A percentile compares a stretch with the other conserved stretches of the same genome.
Conservation (phyloP, 345 rosid genomes). For the Sonneratia alba region DNA sequence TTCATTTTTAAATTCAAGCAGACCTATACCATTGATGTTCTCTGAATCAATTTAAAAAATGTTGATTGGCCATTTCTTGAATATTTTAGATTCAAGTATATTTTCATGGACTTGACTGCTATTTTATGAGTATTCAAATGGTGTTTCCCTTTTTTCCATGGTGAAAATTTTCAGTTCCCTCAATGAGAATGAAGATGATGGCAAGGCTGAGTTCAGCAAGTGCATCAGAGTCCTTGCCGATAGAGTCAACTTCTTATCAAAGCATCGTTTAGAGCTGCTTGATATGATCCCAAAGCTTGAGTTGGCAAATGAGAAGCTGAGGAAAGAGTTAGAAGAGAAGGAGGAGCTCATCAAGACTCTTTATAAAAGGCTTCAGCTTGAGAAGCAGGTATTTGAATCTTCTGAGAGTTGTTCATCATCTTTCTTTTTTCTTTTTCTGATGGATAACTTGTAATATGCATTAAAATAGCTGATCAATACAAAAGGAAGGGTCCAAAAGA, state of each 20-base stretch:
- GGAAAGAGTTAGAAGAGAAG: slow-evolving; percentile 74
- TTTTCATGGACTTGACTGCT: not conserved
- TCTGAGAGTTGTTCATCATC: not conserved
- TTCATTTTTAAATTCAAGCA: too few species aligned
- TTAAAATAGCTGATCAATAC: too few species aligned
- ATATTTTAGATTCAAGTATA: not conserved
- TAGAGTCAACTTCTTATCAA: slow-evolving; percentile 64
- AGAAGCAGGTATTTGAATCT: slow-evolving; percentile 67
- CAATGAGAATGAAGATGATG: slow-evolving; percentile 69
- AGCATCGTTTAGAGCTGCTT: slow-evolving; percentile 63
- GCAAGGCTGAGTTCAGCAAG: slow-evolving; percentile 58
- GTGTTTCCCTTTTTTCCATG: not conserved
- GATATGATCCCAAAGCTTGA: slow-evolving; percentile 65
- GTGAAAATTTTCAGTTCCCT: slow-evolving; percentile 39
- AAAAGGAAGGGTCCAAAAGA: too few species aligned
- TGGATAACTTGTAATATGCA: too few species aligned
- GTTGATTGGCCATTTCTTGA: not conserved
- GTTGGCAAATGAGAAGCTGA: slow-evolving; percentile 57
- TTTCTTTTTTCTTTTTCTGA: too few species aligned
- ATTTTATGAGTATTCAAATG: not conserved
- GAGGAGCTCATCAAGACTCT: slow-evolving; percentile 67
- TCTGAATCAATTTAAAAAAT: too few species aligned
- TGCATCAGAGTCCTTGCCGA: slow-evolving; percentile 70
- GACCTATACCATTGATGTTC: too few species aligned
- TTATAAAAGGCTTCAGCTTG: slow-evolving; percentile 78